Evolutionary conservation across 192 early-diverging fungal genomes (phyloP), one percentile per base, ranked within the genome.

Genomic region (Podila horticola): DNA sequence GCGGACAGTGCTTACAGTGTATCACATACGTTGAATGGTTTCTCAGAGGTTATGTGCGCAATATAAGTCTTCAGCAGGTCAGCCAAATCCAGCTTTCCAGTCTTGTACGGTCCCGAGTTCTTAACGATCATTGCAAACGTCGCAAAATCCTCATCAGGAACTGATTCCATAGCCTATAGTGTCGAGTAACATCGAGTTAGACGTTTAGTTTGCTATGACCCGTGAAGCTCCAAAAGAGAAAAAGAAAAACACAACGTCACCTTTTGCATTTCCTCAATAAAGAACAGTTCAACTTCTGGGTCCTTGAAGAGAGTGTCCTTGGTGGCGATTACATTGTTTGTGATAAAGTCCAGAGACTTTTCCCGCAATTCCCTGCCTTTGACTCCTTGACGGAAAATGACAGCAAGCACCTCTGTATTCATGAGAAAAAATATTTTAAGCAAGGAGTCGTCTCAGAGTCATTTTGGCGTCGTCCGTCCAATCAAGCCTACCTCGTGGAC

Each of bases 71-170:
- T 38, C 31, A 67, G 58, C 1, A 81, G 62, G 33, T 62, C 62
- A 0, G 51, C 50, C 71, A 81, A 61, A 33, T 81, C 67, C 24
- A 81, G 45, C 20, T 55, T 59, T 34, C 77, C 77, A 19, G n/a
- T 69, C 31, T 68, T 26, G 34, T 81, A 81, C 0, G 71, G n/a
- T 19, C 30, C 63, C 60, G 77, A 72, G 12, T 73, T 66, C 77
- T 73, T 81, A 31, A 81, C 73, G 48, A 81, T 81, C 65, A 69
- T 81, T 30, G 77, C 77, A 31, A 72, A 66, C 36, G 33, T 65
- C 17, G 69, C 77, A 22, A 81, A 52, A 28, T 81, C 77, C 7
- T n/a, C 20, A 49, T 81, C 67, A 5, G 77, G 73, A 30, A 81
- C 77, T 4, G 70, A 73, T 9, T 66, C 58, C 66, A 81, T 81